Base-by-base conservation (phyloP, 2,329 filamentous ascomycete genomes). In the Epichloe coenophiala region DNA sequence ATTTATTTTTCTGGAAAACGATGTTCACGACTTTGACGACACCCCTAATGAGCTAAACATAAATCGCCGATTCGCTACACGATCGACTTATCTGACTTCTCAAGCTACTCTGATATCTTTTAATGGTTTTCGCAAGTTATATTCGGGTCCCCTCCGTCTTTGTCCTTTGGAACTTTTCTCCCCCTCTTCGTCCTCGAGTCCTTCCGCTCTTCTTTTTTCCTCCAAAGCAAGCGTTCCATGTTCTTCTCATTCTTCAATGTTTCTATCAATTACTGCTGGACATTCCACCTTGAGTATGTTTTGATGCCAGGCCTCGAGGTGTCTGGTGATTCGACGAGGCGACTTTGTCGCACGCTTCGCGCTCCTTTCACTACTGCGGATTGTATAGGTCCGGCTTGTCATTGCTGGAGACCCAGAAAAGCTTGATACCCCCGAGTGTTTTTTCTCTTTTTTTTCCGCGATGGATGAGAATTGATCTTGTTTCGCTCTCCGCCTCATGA, bases 391-490 rank as follows among this genome's bases (percentile, higher is more conserved):
- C 12, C 15, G n/a, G 12, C 27, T 33, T 37, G 21, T 51, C 39
- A 48, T 58, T 58, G 50, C 57, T 56, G 58, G 58, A 56, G 41
- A 13, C 8, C 21, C 31, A 45, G 19, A 63, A 59, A 57, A 59
- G 58, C 60, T 63, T 67, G 60, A 70, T 69, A 68, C 65, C 64
- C 59, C 59, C 50, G 61, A 61, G 62, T 56, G 53, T 55, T 49
- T 53, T 44, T 52, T 52, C 51, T 53, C 57, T 53, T 49, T 37
- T 41, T 58, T 53, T 50, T 54, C 31, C 15, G 27, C 39, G 45
- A 5, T 31, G 36, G 23, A 47, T 40, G 7, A 27, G 17, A 39
- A 27, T 23, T 5, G 19, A 13, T 39, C 13, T 47, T 17, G 12
- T 39, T 7, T 40, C n/a, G 23, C 44, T 4, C n/a, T 17, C 9